A percentile compares a stretch with the other conserved stretches of the same genome.
Conservation (phyloP, 345 rosid species). For the Kandelia obovata region DNA sequence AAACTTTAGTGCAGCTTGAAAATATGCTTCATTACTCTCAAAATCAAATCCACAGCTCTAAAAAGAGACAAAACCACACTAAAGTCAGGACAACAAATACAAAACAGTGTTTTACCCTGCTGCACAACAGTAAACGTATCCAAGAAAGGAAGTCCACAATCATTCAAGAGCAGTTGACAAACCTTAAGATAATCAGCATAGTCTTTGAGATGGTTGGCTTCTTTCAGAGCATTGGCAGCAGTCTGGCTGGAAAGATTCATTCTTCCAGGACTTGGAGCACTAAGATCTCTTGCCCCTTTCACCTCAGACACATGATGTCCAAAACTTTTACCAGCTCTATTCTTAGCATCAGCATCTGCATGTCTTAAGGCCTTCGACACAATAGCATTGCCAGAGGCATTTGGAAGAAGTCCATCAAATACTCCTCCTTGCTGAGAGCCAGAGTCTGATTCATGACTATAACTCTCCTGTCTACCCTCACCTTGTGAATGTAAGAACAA, state of each 20-base stretch:
- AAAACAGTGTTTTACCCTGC: neutral
- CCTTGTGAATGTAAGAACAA: slow-evolving; percentile 18
- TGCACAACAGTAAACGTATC: slow-evolving; percentile 13
- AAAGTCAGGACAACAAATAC: slow-evolving; percentile 23
- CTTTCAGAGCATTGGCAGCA: slow-evolving; percentile 43
- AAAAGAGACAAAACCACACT: slow-evolving; percentile 22
- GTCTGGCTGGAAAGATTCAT: slow-evolving; percentile 37
- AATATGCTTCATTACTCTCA: slow-evolving; percentile 61
- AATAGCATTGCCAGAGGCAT: slow-evolving; percentile 32
- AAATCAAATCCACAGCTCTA: slow-evolving; percentile 50
- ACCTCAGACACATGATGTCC: slow-evolving; percentile 18
- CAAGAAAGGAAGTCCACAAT: slow-evolving; percentile 5
- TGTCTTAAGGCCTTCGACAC: slow-evolving; percentile 27
- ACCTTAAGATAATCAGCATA: slow-evolving; percentile 68
- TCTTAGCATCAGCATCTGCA: slow-evolving; percentile 29
- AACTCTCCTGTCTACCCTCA: slow-evolving; percentile 17
- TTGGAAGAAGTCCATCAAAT: slow-evolving; percentile 19
- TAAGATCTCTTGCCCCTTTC: slow-evolving; percentile 24
- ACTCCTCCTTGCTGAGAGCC: slow-evolving; percentile 18
- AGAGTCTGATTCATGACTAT: slow-evolving; percentile 9
- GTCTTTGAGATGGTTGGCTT: slow-evolving; percentile 53
- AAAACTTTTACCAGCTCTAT: slow-evolving; percentile 24
- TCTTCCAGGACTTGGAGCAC: slow-evolving; percentile 28
- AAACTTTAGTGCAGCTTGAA: slow-evolving; percentile 73
- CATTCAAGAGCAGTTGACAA: neutral